Base-by-base conservation (phyloP, 805 yeast species). In the Jamesozyma jinghongensis region DNA sequence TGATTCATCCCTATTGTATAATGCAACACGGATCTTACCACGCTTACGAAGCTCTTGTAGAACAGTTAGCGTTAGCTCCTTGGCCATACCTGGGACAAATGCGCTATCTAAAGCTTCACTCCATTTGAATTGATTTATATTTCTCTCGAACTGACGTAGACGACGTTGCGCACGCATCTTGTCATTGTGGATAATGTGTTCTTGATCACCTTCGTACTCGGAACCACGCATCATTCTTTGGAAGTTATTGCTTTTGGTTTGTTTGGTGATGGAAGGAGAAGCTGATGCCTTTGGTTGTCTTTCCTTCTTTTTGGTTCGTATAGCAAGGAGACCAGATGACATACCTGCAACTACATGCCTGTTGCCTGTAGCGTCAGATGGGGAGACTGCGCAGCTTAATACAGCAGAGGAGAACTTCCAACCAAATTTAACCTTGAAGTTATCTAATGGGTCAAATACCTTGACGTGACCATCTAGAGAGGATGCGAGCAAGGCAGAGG, bases 371-470 rank as follows among this genome's bases (percentile, higher is more conserved):
- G 59, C 55, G 35, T 51, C 58, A 27, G 60, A 70, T 20, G 97
- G 97, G 7, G 96, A 85, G 10, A 85, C 81, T 12, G 88, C 97
- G 58, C 95, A 79, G 52, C 85, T 71, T 51, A 92, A 68, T 0
- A 92, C 96, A 31, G 95, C 94, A 19, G 90, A 86, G 28, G 96
- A 95, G 57, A 84, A 90, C 63, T 88, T 90, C 97, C 97, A 90
- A 37, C 97, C 97, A 59, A 87, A 90, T 59, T 82, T 85, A 45
- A 90, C 95, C 45, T 81, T 83, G 85, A 90, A 88, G 51, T 75
- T 73, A 18, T 81, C 73, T 20, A 74, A 65, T 30, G 85, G 75
- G 61, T 88, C 97, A 59, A 90, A 85, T 34, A 88, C 88, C 63
- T 92, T 92, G 44, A 92, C 95, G 62, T 92, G 98, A 17, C 98